Evolutionary conservation across 495 filamentous ascomycete species (phyloP).

Genomic region (Eremomyces bilateralis): DNA sequence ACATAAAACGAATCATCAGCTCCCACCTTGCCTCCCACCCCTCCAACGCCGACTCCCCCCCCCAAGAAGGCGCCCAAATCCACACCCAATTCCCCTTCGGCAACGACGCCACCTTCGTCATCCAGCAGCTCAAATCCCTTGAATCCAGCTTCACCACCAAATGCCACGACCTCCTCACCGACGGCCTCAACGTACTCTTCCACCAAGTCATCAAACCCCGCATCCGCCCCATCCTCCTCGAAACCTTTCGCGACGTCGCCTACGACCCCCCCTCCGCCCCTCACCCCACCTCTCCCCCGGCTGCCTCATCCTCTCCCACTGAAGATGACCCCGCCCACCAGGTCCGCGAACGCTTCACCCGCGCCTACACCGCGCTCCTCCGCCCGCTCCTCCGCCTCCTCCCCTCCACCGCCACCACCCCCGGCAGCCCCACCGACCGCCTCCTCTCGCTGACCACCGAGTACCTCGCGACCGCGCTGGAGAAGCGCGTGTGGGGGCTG

Average conservation of each 20-base stretch:
- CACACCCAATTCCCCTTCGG: slow-evolving; percentile 54
- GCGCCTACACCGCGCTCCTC: slow-evolving; percentile 67
- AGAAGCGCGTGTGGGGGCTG: slow-evolving; percentile 80
- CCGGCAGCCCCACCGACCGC: slow-evolving; percentile 54
- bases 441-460: slow-evolving; percentile 49
- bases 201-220: slow-evolving; percentile 72
- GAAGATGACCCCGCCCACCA: slow-evolving; percentile 33
- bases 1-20: slow-evolving; percentile 65
- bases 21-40: slow-evolving; percentile 27
- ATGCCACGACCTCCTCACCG: slow-evolving; percentile 55
- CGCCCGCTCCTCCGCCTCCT: slow-evolving; percentile 69
- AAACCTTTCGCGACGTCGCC: slow-evolving; percentile 80
- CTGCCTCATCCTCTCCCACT: slow-evolving; percentile 16
- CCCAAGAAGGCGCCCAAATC: too few relatives aligned
- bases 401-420: slow-evolving; percentile 55
- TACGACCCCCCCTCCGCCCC: too few relatives aligned
- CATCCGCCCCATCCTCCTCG: slow-evolving; percentile 62
- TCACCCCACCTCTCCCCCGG: slow-evolving; percentile 21
- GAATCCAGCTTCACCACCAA: slow-evolving; percentile 52
- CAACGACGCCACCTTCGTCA: slow-evolving; percentile 45
- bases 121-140: slow-evolving; percentile 42
- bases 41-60: too few relatives aligned
- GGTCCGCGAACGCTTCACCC: slow-evolving; percentile 35
- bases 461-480: slow-evolving; percentile 55
- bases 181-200: slow-evolving; percentile 67